Base-by-base conservation (phyloP, 148 eudicot species). In the Arbutus unedo region DNA sequence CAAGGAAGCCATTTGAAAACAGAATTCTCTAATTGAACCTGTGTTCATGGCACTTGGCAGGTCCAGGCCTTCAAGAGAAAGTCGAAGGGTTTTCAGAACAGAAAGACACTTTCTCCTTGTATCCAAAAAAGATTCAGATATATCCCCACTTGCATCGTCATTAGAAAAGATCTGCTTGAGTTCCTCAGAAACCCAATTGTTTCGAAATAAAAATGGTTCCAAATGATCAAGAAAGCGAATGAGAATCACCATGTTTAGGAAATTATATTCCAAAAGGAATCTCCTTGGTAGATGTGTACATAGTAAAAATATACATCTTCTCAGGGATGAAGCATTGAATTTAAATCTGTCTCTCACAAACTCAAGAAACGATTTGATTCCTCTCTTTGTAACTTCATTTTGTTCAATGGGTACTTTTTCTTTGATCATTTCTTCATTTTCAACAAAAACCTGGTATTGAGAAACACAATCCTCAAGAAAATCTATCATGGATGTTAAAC, bases 401-500 rank as follows among this genome's bases (percentile, higher is more conserved):
- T 86, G 56, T 18, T 53, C 47, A 8, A 66, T n/a, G 72, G 73
- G 59, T 55, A 85, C 88, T 82, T 76, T 76, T 64, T 15, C 25
- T 18, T 25, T 78, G 41, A 85, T 88, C 81, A 15, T 51, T 16
- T 25, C n/a, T 80, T 89, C 90, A 75, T 93, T 89, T 68, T 90
- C 93, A 43, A 89, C 64, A n/a, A 53, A 91, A 64, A 90, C 85
- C 43, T 85, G 60, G 77, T 91, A 87, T 25, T 89, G 86, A 31
- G 89, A 87, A 82, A 87, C 92, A 89, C 93, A 89, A 79, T 89
- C 74, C 80, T 93, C 92, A 18, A 93, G 94, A 74, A 93, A 84
- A 87, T 88, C 81, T 50, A 83, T 81, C 88, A 92, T 85, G 44
- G 84, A 56, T 10, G 51, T 73, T 6, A 92, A 82, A 79, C 90